phyloP scores from a whole-genome alignment of 140 eudicot species.

The Anethum foeniculum region DNA sequence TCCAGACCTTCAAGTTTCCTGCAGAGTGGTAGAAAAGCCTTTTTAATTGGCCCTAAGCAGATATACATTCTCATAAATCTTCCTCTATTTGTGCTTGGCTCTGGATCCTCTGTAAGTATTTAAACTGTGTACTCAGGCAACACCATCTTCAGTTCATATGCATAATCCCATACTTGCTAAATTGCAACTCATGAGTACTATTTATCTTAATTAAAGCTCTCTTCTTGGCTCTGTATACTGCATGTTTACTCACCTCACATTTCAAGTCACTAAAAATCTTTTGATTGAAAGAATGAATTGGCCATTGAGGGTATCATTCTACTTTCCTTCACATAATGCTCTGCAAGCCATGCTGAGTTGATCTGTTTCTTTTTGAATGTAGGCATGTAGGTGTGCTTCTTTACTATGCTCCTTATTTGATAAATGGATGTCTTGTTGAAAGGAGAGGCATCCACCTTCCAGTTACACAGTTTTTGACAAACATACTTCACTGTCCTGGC shows the following conservation, averaged over 20 bases:
- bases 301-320: neutral
- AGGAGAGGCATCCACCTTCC: neutral
- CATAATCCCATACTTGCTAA: neutral
- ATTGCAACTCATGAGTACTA: neutral
- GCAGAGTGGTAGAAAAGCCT: neutral
- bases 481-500: no score
- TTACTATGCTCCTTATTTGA: neutral
- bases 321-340: neutral
- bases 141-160: neutral
- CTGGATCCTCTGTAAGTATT: neutral
- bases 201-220: neutral
- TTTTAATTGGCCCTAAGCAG: neutral
- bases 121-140: neutral
- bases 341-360: neutral
- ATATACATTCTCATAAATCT: neutral
- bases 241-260: neutral
- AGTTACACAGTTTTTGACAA: neutral
- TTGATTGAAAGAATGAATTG: no score
- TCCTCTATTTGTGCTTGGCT: neutral
- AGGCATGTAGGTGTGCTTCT: neutral
- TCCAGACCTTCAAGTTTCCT: neutral
- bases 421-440: neutral
- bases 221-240: neutral
- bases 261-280: neutral
- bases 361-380: neutral